phyloP scores from a whole-genome alignment of 257 asterid genomes.

The Cordia subcordata region DNA sequence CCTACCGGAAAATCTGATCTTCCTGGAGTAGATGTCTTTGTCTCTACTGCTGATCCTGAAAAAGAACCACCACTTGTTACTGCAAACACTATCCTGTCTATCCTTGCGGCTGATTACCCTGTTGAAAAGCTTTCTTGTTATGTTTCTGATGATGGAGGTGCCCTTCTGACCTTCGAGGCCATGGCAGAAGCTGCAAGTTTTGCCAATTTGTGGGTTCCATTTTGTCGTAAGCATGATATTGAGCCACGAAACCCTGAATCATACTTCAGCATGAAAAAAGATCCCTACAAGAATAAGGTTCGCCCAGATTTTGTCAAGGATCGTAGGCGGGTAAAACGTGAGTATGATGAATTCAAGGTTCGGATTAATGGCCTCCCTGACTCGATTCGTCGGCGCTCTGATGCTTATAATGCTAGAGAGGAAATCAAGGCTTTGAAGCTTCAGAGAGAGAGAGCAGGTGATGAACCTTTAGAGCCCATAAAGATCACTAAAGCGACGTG shows the following conservation, averaged over 20 bases:
- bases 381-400: slow-evolving; percentile 84
- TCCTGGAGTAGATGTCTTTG: slow-evolving; percentile 75
- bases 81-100: slow-evolving; percentile 79
- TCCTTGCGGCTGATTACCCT: slow-evolving; percentile 80
- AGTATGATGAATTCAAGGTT: slow-evolving; percentile 87
- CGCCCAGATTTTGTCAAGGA: slow-evolving; percentile 78
- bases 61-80: slow-evolving; percentile 92
- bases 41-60: slow-evolving; percentile 92
- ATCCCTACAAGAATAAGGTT: slow-evolving; percentile 79
- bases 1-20: slow-evolving; percentile 85
- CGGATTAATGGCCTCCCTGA: slow-evolving; percentile 82
- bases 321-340: slow-evolving; percentile 82
- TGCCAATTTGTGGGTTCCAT: slow-evolving; percentile 86
- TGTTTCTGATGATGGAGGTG: slow-evolving; percentile 90
- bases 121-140: slow-evolving; percentile 89
- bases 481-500: slow-evolving; percentile 81
- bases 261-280: slow-evolving; percentile 68
- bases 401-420: slow-evolving; percentile 84
- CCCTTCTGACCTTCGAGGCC: slow-evolving; percentile 87
- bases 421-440: slow-evolving; percentile 78
- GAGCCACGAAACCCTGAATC: slow-evolving; percentile 88
- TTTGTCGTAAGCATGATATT: slow-evolving; percentile 68
- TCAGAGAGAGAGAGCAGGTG: slow-evolving; percentile 59
- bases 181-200: slow-evolving; percentile 97
- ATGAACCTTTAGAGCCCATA: slow-evolving; percentile 57